phyloP scores from a whole-genome alignment of 2,329 filamentous ascomycete genomes.

The Cryphonectria naterciae region DNA sequence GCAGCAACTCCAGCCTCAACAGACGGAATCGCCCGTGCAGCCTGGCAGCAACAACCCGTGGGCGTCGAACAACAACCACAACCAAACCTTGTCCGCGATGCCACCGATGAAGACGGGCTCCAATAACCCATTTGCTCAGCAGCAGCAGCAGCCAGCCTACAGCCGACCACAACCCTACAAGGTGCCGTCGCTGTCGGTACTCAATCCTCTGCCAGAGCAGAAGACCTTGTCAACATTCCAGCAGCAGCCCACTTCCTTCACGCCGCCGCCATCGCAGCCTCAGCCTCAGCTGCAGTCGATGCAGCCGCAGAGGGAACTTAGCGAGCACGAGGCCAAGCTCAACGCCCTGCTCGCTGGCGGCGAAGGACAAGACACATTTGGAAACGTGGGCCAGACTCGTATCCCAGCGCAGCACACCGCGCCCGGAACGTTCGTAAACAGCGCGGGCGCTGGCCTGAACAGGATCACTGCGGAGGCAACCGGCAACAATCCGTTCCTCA shows the following conservation, averaged over 20 bases:
- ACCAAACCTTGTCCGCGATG: constrained; percentile 64
- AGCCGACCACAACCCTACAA: constrained; percentile 63
- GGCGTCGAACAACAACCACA: constrained; percentile 66
- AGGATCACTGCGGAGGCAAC: constrained; percentile 72
- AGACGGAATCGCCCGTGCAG: constrained; percentile 64
- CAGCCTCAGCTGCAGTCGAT: constrained; percentile 43
- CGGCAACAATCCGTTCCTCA: constrained; percentile 88
- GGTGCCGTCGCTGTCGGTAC: constrained; percentile 65
- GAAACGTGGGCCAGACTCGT: constrained; percentile 93
- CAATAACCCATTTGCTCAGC: constrained; percentile 89
- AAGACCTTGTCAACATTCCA: constrained; percentile 69
- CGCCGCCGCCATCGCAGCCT: constrained; percentile 42
- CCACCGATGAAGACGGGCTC: constrained; percentile 89
- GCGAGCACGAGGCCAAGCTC: constrained; percentile 72
- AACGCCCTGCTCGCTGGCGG: constrained; percentile 85
- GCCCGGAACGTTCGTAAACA: constrained; percentile 95
- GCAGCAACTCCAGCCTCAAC: constrained; percentile 53
- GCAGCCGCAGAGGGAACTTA: constrained; percentile 60
- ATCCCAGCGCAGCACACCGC: constrained; percentile 97
- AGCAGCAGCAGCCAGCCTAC: constrained; percentile 55
- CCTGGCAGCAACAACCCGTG: constrained; percentile 94
- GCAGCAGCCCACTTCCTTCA: constrained; percentile 50
- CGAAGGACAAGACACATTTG: constrained; percentile 95
- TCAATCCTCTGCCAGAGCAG: constrained; percentile 81
- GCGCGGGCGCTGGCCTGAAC: constrained; percentile 79